Evolutionary conservation across 208 protist genomes (phyloP).

Genomic region (Entamoeba invadens): DNA sequence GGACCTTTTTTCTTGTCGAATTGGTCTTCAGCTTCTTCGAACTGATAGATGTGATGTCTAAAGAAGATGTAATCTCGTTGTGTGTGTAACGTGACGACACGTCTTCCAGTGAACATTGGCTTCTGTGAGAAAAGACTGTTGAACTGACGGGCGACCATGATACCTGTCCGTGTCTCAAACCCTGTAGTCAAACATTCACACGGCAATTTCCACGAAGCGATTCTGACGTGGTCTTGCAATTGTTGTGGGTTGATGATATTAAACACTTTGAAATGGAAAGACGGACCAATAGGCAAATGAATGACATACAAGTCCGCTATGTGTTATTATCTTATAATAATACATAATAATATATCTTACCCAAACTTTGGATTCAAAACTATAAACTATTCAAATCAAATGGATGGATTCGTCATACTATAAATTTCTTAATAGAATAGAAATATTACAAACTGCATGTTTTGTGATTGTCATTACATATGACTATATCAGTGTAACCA

Average conservation of each 20-base stretch:
- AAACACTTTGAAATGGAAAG: background rate
- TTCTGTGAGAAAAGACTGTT: background rate
- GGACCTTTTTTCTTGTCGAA: background rate
- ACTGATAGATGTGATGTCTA: background rate
- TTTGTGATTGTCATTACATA: background rate
- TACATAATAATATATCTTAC: background rate
- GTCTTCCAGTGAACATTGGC: background rate
- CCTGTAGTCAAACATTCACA: background rate
- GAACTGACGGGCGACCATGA: background rate
- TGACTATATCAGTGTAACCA: background rate
- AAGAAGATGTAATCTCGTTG: background rate
- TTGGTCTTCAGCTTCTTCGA: background rate
- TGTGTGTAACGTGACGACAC: background rate
- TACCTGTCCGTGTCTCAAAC: background rate
- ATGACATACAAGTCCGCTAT: background rate
- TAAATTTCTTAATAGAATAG: background rate
- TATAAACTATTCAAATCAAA: too few relatives aligned
- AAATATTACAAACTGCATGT: background rate
- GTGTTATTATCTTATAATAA: background rate
- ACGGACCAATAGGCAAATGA: background rate
- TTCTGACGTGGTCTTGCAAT: background rate
- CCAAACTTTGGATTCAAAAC: too few relatives aligned
- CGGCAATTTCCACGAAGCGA: background rate
- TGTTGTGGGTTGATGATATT: background rate
- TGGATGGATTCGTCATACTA: background rate